Evolutionary conservation across 768 basidiomycete species (phyloP).

Genomic region (Mrakia blollopis): DNA sequence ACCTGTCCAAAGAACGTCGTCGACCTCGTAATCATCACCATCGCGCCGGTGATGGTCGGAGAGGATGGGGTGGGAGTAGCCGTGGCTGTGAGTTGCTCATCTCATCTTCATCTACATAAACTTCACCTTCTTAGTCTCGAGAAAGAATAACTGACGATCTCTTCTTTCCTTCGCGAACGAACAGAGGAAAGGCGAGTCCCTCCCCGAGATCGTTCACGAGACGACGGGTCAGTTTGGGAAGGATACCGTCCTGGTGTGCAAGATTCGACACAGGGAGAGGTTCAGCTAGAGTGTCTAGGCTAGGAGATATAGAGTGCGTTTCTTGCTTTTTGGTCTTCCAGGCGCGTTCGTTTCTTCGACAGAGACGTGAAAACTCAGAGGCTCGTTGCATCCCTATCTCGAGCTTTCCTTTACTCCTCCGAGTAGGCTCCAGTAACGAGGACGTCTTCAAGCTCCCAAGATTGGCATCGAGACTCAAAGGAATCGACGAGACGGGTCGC

Average conservation of each 20-base stretch:
- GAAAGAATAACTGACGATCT: not conserved
- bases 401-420: no score
- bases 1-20: constrained; percentile 47
- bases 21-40: constrained; percentile 74
- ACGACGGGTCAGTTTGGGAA: constrained; percentile 40
- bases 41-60: constrained; percentile 81
- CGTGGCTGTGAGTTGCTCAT: constrained; percentile 34
- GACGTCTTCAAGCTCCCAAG: no score
- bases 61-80: constrained; percentile 39
- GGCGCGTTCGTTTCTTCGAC: not conserved
- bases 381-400: no score
- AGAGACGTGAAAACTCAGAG: no score
- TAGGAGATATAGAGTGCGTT: not conserved
- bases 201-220: constrained; percentile 37
- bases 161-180: not conserved
- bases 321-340: not conserved
- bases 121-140: not conserved
- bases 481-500: no score
- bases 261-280: constrained; percentile 29
- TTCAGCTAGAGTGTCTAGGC: not conserved
- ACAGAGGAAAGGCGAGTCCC: constrained; percentile 36
- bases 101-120: not conserved
- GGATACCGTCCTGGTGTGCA: constrained; percentile 42
- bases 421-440: no score
- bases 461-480: no score